Evolutionary conservation across 1,284 basidiomycete genomes (phyloP).

Genomic region (Fomitopsis palustris): DNA sequence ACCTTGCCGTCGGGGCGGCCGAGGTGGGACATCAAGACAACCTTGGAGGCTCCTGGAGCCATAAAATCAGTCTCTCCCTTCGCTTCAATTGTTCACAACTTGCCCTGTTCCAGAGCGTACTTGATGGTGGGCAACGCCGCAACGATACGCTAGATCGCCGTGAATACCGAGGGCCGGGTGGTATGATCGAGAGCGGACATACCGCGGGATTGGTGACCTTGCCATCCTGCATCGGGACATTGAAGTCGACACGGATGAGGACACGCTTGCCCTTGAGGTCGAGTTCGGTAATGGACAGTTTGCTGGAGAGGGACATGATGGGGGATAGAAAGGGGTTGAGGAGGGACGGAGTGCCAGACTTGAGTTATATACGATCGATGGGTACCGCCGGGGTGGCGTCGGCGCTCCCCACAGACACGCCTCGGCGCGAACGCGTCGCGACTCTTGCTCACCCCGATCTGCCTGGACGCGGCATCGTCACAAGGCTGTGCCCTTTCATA

Average conservation of each 20-base stretch:
- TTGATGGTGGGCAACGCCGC: conserved; percentile 96
- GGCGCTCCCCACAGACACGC: conserved; percentile 13
- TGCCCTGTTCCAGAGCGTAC: conserved; percentile 89
- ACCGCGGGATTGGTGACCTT: conserved; percentile 97
- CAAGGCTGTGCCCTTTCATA: conserved; percentile 2
- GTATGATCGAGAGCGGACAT: conserved; percentile 30
- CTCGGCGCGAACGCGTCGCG: conserved; percentile 9
- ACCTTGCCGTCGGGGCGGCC: conserved; percentile 95
- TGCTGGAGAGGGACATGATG: conserved; percentile 94
- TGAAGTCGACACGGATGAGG: conserved; percentile 98
- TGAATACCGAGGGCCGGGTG: conserved; percentile 4
- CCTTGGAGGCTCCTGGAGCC: conserved; percentile 69
- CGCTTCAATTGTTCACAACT: conserved; percentile 15
- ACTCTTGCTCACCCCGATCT: conserved; percentile 12
- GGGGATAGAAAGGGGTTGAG: conserved; percentile 7
- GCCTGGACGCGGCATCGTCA: conserved; percentile 5
- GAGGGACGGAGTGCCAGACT: conserved; percentile 2
- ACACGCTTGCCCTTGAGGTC: conserved; percentile 90
- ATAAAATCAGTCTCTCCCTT: conserved; percentile 9
- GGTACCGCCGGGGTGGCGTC: conserved; percentile 10
- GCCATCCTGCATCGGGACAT: conserved; percentile 88
- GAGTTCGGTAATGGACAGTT: conserved; percentile 90
- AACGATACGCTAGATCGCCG: conserved; percentile 75
- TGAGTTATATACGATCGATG: conserved; percentile 16
- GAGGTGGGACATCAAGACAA: conserved; percentile 97